A percentile compares a stretch with the other conserved stretches of the same genome.
Conservation (phyloP, 495 filamentous ascomycete species). For the Penicillium angulare region DNA sequence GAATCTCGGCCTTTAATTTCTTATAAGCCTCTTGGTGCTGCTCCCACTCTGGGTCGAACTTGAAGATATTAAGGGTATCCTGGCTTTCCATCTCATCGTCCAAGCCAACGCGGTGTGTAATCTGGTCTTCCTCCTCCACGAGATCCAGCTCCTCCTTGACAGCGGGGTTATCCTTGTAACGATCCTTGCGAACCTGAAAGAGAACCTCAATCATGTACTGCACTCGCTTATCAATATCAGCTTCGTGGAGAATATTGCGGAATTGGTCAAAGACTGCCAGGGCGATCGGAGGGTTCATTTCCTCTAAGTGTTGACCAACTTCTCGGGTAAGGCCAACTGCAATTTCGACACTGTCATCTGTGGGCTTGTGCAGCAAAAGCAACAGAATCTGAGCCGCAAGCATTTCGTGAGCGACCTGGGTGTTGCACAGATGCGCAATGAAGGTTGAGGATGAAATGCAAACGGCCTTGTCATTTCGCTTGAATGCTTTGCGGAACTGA, state of each 20-base stretch:
- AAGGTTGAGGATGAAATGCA: slow-evolving; percentile 89
- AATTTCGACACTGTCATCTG: slow-evolving; percentile 97
- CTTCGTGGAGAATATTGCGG: slow-evolving; percentile 89
- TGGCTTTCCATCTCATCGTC: slow-evolving; percentile 80
- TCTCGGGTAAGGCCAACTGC: slow-evolving; percentile 88
- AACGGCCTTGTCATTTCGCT: slow-evolving; percentile 94
- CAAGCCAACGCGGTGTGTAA: slow-evolving; percentile 78
- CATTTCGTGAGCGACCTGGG: slow-evolving; percentile 93
- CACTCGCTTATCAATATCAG: slow-evolving; percentile 90
- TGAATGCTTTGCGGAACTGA: slow-evolving; percentile 94
- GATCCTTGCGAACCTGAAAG: slow-evolving; percentile 94
- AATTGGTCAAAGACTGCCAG: slow-evolving; percentile 94
- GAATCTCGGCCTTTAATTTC: slow-evolving; percentile 85
- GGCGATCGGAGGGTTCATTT: slow-evolving; percentile 84
- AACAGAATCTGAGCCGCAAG: slow-evolving; percentile 87
- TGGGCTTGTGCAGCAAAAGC: slow-evolving; percentile 86
- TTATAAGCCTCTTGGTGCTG: slow-evolving; percentile 88
- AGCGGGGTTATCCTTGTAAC: slow-evolving; percentile 90
- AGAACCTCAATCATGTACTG: slow-evolving; percentile 99
- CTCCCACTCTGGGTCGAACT: slow-evolving; percentile 86
- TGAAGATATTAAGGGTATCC: slow-evolving; percentile 91
- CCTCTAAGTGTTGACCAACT: slow-evolving; percentile 89
- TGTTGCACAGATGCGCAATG: slow-evolving; percentile 90
- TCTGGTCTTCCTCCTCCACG: slow-evolving; percentile 96
- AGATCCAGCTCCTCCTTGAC: slow-evolving; percentile 92